A percentile compares a stretch with the other conserved stretches of the same genome.
These are phyloP conservation scores for Lichtheimia corymbifera DNA, from an alignment of 371 early-diverging fungal genomes.

Conservation along the genomic window DNA sequence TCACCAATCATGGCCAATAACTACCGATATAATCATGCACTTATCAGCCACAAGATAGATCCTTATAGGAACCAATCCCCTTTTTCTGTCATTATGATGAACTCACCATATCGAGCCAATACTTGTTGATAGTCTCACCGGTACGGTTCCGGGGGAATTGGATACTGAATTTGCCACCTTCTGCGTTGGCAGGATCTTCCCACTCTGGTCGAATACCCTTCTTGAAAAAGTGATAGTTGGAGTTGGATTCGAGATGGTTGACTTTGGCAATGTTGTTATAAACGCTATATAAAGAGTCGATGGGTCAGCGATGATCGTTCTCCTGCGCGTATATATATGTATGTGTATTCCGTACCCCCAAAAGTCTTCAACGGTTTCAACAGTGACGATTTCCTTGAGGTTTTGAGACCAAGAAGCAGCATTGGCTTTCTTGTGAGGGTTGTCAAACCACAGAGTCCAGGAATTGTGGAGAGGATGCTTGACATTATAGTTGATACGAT, in stretches of 20 bases:
- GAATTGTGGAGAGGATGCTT: slow-evolving; percentile 89
- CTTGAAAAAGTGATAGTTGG: slow-evolving; percentile 97
- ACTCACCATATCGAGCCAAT: slow-evolving; percentile 84
- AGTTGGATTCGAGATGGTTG: slow-evolving; percentile 74
- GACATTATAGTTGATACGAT: slow-evolving; percentile 69
- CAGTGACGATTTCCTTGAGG: slow-evolving; percentile 84
- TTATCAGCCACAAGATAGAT: not conserved
- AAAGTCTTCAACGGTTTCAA: slow-evolving; percentile 95
- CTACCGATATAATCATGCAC: slow-evolving; percentile 24
- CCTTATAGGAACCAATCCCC: no score
- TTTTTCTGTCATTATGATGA: not conserved
- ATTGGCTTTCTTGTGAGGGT: slow-evolving; percentile 79
- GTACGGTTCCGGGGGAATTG: slow-evolving; percentile 76
- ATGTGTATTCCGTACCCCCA: slow-evolving; percentile 75
- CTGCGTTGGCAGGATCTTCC: slow-evolving; percentile 96
- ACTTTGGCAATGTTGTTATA: slow-evolving; percentile 88
- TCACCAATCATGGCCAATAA: slow-evolving; percentile 93
- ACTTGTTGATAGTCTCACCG: slow-evolving; percentile 75
- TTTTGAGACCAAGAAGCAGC: slow-evolving; percentile 86
- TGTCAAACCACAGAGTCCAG: slow-evolving; percentile 97
- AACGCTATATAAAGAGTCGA: slow-evolving; percentile 50
- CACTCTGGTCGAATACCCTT: slow-evolving; percentile 98
- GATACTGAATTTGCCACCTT: slow-evolving; percentile 97
- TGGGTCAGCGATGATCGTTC: not conserved
- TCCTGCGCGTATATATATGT: not conserved